phyloP scores from a whole-genome alignment of 163 green algal species.

The Scenedesmus sp. region DNA sequence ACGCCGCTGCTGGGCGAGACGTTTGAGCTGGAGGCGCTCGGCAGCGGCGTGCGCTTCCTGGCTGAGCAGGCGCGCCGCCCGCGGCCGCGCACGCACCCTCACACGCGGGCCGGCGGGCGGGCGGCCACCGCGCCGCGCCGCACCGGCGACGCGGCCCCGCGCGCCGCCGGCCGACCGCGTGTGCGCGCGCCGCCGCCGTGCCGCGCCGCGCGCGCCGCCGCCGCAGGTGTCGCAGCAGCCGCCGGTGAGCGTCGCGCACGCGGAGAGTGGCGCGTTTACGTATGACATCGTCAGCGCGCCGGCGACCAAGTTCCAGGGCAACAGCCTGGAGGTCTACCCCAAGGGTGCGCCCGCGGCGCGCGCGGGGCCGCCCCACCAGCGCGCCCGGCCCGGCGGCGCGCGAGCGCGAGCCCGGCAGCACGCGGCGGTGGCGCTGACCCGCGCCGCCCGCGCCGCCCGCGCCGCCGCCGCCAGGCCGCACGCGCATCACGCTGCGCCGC shows the following conservation, averaged over 20 bases:
- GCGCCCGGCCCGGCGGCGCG: too few relatives aligned
- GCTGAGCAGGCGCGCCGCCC: constrained; percentile 91
- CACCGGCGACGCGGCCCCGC: too few relatives aligned
- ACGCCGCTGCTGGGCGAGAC: constrained; percentile 99
- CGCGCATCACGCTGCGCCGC: constrained; percentile 80
- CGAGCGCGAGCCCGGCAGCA: too few relatives aligned
- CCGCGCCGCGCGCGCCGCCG: too few relatives aligned
- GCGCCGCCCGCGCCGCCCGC: background rate
- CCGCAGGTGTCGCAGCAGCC: constrained; percentile 93
- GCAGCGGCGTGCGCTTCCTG: constrained; percentile 79
- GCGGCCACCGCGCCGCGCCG: too few relatives aligned
- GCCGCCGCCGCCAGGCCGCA: constrained; percentile 68
- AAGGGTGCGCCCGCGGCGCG: constrained; percentile 59
- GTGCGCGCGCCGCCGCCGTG: too few relatives aligned
- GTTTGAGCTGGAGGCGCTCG: constrained; percentile 84
- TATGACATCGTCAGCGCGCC: constrained; percentile 97
- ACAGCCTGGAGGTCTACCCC: constrained; percentile 95
- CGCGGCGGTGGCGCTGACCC: too few relatives aligned
- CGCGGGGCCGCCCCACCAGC: too few relatives aligned
- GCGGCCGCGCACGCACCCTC: too few relatives aligned
- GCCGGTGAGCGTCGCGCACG: constrained; percentile 90
- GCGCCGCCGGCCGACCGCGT: too few relatives aligned
- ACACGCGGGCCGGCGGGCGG: too few relatives aligned
- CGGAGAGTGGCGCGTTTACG: constrained; percentile 83
- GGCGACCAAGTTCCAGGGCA: constrained; percentile 97